Percentiles rank a stretch among this genome's conserved stretches.
These are phyloP conservation scores for Suhomyces taliae DNA, from an alignment of 1,139 yeast species.

Conservation along the genomic window DNA sequence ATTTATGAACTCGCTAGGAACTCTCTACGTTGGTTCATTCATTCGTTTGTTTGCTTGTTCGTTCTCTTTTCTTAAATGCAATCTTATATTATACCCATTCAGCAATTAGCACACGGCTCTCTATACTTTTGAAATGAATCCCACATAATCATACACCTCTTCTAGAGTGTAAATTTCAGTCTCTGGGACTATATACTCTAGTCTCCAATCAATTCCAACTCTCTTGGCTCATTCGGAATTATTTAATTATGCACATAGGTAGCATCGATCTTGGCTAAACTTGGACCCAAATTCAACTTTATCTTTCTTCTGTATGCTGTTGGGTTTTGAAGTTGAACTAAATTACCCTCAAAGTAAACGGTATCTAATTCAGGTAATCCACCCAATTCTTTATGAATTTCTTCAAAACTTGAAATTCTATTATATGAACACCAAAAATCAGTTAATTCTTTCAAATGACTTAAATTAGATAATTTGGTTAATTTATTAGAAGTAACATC, in stretches of 20 bases:
- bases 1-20: too few relatives aligned
- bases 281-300: slow-evolving; percentile 67
- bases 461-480: slow-evolving; percentile 58
- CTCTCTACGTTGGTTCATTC: too few relatives aligned
- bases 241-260: slow-evolving; percentile 50
- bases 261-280: slow-evolving; percentile 88
- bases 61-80: too few relatives aligned
- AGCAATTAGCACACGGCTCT: too few relatives aligned
- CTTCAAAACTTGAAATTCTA: slow-evolving; percentile 63
- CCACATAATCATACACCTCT: too few relatives aligned
- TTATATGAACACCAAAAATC: slow-evolving; percentile 95
- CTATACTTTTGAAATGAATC: too few relatives aligned
- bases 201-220: too few relatives aligned
- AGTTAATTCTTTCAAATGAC: slow-evolving; percentile 67
- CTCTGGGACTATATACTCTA: too few relatives aligned
- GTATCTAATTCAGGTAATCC: slow-evolving; percentile 70
- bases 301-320: slow-evolving; percentile 86
- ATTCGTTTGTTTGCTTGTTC: too few relatives aligned
- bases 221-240: background rate
- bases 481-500: slow-evolving; percentile 82
- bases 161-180: too few relatives aligned
- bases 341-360: slow-evolving; percentile 95
- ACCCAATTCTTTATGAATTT: slow-evolving; percentile 65
- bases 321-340: slow-evolving; percentile 69
- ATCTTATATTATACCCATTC: too few relatives aligned